phyloP scores from a whole-genome alignment of 2,329 filamentous ascomycete species.

The Trichoderma pleuroti region DNA sequence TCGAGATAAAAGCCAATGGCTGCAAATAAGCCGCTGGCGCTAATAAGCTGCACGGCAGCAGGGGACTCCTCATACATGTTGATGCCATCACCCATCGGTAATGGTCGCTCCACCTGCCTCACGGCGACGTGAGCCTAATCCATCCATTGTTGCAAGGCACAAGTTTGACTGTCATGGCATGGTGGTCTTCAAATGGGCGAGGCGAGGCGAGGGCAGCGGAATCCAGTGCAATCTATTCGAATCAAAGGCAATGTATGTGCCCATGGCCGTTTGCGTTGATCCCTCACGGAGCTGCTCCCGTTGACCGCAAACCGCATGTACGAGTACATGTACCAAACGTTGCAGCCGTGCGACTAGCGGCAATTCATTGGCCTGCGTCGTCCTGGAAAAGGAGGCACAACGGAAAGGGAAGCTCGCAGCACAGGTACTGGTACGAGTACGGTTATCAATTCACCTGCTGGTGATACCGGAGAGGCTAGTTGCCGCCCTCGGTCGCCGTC shows the following conservation, averaged over 20 bases:
- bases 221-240: background rate
- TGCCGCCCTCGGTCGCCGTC: background rate
- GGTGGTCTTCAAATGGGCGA: background rate
- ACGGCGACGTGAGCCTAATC: background rate
- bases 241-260: background rate
- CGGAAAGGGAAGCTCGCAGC: background rate
- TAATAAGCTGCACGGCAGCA: background rate
- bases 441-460: background rate
- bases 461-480: background rate
- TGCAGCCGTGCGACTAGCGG: conserved; percentile 2
- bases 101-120: conserved; percentile 9
- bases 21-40: background rate
- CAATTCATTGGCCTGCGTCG: background rate
- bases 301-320: conserved; percentile 4
- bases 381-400: conserved; percentile 1
- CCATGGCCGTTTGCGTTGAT: conserved; percentile 11
- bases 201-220: background rate
- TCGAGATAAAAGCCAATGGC: background rate
- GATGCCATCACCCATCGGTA: background rate
- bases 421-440: background rate
- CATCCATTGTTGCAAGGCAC: background rate
- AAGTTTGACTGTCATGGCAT: background rate
- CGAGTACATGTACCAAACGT: background rate
- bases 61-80: background rate
- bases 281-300: background rate